phyloP scores from a whole-genome alignment of 305 asterid species.

The Plantago coronopus region DNA sequence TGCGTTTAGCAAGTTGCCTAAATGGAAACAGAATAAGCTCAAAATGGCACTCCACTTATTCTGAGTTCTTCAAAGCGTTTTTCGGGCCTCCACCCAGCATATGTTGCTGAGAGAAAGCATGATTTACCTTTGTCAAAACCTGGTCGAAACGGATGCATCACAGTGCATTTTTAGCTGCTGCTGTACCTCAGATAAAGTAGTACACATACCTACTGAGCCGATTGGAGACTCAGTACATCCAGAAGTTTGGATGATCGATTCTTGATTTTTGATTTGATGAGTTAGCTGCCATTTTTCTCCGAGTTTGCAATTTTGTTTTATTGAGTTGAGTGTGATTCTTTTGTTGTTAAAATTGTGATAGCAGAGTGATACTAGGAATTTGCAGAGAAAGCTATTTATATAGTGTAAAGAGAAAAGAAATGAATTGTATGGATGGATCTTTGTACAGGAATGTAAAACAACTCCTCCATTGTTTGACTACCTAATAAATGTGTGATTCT shows the following conservation, averaged over 20 bases:
- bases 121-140: slow-evolving; percentile 7
- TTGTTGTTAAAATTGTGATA: slow-evolving; percentile 19
- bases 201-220: neutral
- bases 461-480: slow-evolving; percentile 28
- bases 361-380: neutral
- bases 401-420: slow-evolving; percentile 14
- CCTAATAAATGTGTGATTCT: slow-evolving; percentile 39
- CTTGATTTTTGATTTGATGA: slow-evolving; percentile 13
- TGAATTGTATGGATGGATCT: slow-evolving; percentile 26
- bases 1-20: slow-evolving; percentile 65
- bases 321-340: slow-evolving; percentile 14
- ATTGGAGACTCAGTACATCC: neutral
- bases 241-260: slow-evolving; percentile 18
- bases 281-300: slow-evolving; percentile 28
- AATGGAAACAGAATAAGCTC: slow-evolving; percentile 78
- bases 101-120: no score
- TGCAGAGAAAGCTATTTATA: neutral
- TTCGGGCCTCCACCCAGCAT: neutral
- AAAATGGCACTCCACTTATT: slow-evolving; percentile 63
- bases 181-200: slow-evolving; percentile 28
- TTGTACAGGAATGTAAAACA: slow-evolving; percentile 45
- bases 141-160: neutral
- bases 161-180: slow-evolving; percentile 49
- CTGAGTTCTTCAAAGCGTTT: slow-evolving; percentile 26
- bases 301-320: slow-evolving; percentile 22